Conservation (phyloP, 352 stramenopile genomes). For the Globisporangium sylvaticum region DNA sequence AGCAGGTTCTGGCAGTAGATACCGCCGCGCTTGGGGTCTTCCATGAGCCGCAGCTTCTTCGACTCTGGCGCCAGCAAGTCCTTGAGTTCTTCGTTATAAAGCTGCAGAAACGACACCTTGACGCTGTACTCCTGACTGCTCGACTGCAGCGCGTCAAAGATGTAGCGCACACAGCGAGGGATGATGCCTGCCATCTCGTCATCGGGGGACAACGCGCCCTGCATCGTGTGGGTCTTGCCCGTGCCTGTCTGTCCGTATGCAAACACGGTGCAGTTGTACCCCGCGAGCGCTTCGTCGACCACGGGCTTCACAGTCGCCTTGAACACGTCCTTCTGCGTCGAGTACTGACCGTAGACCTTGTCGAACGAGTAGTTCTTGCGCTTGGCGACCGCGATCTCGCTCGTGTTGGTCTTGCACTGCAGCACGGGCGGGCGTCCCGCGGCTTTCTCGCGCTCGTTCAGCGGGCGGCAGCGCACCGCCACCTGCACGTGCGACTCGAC, state of each 20-base stretch:
- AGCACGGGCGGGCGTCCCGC: conserved; percentile 73
- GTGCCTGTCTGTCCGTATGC: conserved; percentile 97
- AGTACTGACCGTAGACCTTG: conserved; percentile 93
- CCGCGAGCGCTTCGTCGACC: conserved; percentile 93
- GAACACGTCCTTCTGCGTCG: conserved; percentile 97
- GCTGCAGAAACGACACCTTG: conserved; percentile 96
- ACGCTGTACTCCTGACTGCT: conserved; percentile 91
- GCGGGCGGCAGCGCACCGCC: conserved; percentile 85
- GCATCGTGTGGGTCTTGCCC: conserved; percentile 99
- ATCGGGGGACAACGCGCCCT: conserved; percentile 87
- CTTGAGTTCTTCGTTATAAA: conserved; percentile 98
- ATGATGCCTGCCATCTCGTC: conserved; percentile 93
- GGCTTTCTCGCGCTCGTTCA: conserved; percentile 88
- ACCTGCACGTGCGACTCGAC: conserved; percentile 74
- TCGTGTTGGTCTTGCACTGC: conserved; percentile 80
- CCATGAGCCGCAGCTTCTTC: conserved; percentile 87
- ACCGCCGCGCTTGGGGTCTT: conserved; percentile 82
- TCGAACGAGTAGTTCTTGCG: conserved; percentile 91
- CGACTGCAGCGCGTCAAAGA: conserved; percentile 93
- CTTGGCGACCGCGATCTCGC: conserved; percentile 84
- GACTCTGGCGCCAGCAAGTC: conserved; percentile 88
- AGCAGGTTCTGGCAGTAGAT: conserved; percentile 90
- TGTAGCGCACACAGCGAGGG: conserved; percentile 90
- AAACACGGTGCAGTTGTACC: conserved; percentile 97
- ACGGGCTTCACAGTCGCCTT: conserved; percentile 89